Base-by-base conservation (phyloP, 495 filamentous ascomycete genomes). In the Penicillium soppii region DNA sequence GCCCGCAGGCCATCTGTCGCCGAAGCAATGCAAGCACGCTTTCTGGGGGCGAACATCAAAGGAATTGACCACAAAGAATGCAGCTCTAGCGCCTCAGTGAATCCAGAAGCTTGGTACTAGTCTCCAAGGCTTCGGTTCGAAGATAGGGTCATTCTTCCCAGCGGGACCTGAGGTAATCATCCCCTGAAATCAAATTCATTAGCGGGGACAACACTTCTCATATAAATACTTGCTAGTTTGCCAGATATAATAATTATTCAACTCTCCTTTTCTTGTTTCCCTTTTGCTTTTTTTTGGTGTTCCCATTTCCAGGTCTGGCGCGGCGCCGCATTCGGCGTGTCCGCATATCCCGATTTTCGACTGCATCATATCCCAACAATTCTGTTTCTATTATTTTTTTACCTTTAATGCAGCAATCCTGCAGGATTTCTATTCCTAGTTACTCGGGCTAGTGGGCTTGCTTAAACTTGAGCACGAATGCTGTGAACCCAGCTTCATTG, bases 271-370 rank as follows among this genome's bases (percentile, higher is more conserved):
- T 29, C 45, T 38, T 23, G 15, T 27, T n/a, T 35, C 8, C 7
- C 15, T 3, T 25, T 35, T 15, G n/a, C 2, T 22, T n/a, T 33
- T 51, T 48, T 51, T 46, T 29, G 35, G 50, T 57, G 37, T 45
- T 57, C 33, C 39, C 15, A 47, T 49, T 53, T 44, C 30, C 47
- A 51, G 30, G 26, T 51, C 38, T 43, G 49, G 46, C 16, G 33
- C 36, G 51, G 39, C 20, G n/a, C 61, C 61, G 61, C 55, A 65
- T 65, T 59, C 61, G 61, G 61, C 50, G 29, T 42, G 48, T 56
- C 54, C 59, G 59, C 59, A 43, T 38, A 46, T 57, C 45, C 55
- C 61, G 53, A 36, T 50, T 52, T 30, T 47, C 43, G 42, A 56
- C 49, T 57, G 43, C 59, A 50, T 58, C 60, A 55, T 54, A 53